Conservation (phyloP, 2,329 filamentous ascomycete genomes). For the Claviceps digitariae region DNA sequence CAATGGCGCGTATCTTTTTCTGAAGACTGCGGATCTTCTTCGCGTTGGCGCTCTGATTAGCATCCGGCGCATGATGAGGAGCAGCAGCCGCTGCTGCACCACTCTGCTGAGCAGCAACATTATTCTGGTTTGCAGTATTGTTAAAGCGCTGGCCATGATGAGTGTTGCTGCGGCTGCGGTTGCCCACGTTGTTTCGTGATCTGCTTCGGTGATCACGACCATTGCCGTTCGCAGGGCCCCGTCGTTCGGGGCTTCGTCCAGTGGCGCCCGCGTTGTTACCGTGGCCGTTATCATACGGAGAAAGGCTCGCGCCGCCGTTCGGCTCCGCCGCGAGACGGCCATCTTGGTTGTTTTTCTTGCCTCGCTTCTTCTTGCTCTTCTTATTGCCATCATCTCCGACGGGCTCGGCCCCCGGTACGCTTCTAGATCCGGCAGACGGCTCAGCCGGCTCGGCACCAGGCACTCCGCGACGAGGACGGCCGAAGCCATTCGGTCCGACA, state of each 20-base stretch:
- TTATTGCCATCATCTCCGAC: slow-evolving; percentile 56
- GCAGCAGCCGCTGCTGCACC: slow-evolving; percentile 34
- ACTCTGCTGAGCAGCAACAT: slow-evolving; percentile 12
- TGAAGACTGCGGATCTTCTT: slow-evolving; percentile 90
- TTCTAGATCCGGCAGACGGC: slow-evolving; percentile 53
- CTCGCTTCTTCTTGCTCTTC: slow-evolving; percentile 98
- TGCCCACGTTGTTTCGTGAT: slow-evolving; percentile 37
- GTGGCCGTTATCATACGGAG: slow-evolving; percentile 24
- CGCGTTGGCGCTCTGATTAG: slow-evolving; percentile 54
- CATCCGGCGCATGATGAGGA: slow-evolving; percentile 20
- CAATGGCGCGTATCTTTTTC: slow-evolving; percentile 96
- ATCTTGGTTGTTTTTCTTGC: slow-evolving; percentile 80
- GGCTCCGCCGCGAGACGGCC: slow-evolving; percentile 36
- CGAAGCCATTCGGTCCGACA: slow-evolving; percentile 69
- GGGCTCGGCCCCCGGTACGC: slow-evolving; percentile 49
- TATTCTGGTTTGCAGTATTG: slow-evolving; percentile 13
- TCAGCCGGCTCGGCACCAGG: slow-evolving; percentile 72
- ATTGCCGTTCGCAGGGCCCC: slow-evolving; percentile 26
- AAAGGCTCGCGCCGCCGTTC: slow-evolving; percentile 33
- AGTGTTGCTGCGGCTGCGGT: slow-evolving; percentile 40
- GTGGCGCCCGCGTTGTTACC: slow-evolving; percentile 24
- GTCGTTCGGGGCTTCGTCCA: slow-evolving; percentile 53
- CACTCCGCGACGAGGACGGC: slow-evolving; percentile 58
- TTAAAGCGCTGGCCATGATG: slow-evolving; percentile 24
- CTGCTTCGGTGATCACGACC: slow-evolving; percentile 40